Conservation (phyloP, 2,329 filamentous ascomycete species). For the Biscogniauxia sp. region DNA sequence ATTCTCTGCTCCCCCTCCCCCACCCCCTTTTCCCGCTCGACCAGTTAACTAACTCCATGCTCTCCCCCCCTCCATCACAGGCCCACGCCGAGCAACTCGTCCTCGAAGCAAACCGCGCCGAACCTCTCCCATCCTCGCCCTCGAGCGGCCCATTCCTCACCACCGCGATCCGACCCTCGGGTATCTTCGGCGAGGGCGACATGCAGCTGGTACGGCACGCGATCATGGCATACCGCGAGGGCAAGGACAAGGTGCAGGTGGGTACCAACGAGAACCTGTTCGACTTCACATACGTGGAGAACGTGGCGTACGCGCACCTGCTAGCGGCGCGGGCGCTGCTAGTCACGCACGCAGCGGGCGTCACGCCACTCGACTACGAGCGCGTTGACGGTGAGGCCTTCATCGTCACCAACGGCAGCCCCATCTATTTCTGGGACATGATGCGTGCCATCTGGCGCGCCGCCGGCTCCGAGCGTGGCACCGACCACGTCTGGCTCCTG, state of each 20-base stretch:
- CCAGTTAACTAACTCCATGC: background rate
- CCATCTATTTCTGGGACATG: conserved; percentile 90
- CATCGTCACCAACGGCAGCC: conserved; percentile 85
- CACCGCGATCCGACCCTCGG: conserved; percentile 78
- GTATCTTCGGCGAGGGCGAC: conserved; percentile 91
- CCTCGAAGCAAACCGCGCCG: conserved; percentile 67
- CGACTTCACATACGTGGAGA: conserved; percentile 64
- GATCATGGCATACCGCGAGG: conserved; percentile 65
- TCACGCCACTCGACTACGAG: conserved; percentile 67
- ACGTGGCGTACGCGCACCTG: conserved; percentile 73
- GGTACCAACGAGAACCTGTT: conserved; percentile 66
- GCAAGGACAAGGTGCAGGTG: conserved; percentile 75
- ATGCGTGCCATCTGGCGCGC: conserved; percentile 72
- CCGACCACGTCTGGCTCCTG: conserved; percentile 54
- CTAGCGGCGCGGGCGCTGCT: conserved; percentile 75
- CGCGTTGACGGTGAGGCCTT: conserved; percentile 82
- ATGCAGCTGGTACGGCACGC: conserved; percentile 71
- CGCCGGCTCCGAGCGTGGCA: conserved; percentile 52
- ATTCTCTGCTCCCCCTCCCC: background rate
- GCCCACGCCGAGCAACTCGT: conserved; percentile 80
- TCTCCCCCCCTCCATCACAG: conserved; percentile 32
- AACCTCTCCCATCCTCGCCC: conserved; percentile 27
- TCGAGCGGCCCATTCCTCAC: conserved; percentile 60
- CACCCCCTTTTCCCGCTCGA: background rate
- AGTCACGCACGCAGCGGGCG: conserved; percentile 52